Evolutionary conservation across 1,284 basidiomycete species (phyloP), one percentile per base, ranked within the genome.

Genomic region (Cystobasidium pallidum): DNA sequence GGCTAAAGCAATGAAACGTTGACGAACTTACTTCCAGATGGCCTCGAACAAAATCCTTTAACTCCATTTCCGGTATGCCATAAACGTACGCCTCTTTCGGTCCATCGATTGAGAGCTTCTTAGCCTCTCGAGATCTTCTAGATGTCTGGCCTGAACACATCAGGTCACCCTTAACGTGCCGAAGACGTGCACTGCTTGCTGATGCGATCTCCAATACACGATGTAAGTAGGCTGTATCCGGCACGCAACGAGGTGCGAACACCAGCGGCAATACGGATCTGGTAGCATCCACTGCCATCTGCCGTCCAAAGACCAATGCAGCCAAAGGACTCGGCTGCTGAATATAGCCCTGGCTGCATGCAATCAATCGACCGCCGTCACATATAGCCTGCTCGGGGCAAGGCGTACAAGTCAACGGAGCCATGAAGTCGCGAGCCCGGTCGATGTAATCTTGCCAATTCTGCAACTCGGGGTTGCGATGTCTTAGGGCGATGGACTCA

Each of bases 341-440:
- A 75, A 94, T 82, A 80, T 89, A 92, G 32, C 91, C 90, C 36
- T 84, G 85, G 61, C 88, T 87, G 81, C 94, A 97, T 1, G 83
- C 83, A 58, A 90, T 83, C 61, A 85, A 84, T 74, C 86, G 81
- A 36, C 86, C 87, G 15, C 79, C 75, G 15, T 83, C 83, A 81
- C 94, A 97, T 21, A 83, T 83, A 2, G 88, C 94, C 80, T 93
- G 90, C 59, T 86, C 84, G 13, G 94, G 94, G 80, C 94, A 97
- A 17, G 88, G 86, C 2, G 90, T 88, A 81, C 94, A 97, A n/a
- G 84, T 78, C 19, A 39, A 39, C 0, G 63, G 71, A 19, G 71
- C 54, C 10, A 73, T 19, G 21, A 49, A 57, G 36, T 52, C 49
- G 19, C 39, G 68, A 47, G 58, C 59, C 19, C 36, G 68, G 43